phyloP scores from a whole-genome alignment of 768 basidiomycete species.

The Tulasnella sp. region DNA sequence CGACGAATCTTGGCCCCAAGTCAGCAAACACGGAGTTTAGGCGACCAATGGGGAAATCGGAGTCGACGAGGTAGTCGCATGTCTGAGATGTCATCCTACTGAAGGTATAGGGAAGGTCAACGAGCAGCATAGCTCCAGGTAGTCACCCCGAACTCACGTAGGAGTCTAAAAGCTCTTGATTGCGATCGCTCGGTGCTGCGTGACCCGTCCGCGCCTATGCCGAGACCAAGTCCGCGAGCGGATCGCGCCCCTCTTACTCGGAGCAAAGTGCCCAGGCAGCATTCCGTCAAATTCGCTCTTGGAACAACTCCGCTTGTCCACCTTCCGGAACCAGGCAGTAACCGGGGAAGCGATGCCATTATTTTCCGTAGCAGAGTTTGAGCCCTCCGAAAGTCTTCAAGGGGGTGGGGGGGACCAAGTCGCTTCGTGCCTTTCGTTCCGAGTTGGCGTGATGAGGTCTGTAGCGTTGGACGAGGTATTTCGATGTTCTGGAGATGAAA shows the following conservation, averaged over 20 bases:
- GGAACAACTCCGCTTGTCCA: constrained; percentile 74
- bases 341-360: constrained; percentile 95
- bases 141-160: constrained; percentile 62
- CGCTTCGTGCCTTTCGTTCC: constrained; percentile 48
- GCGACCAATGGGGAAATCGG: constrained; percentile 75
- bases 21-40: not conserved
- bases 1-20: constrained; percentile 79
- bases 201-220: constrained; percentile 63
- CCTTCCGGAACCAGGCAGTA: constrained; percentile 86
- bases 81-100: constrained; percentile 63
- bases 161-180: constrained; percentile 72
- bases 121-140: too few relatives aligned
- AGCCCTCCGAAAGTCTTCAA: constrained; percentile 67
- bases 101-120: constrained; percentile 11
- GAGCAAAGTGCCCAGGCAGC: too few relatives aligned
- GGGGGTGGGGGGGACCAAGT: constrained; percentile 64
- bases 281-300: too few relatives aligned
- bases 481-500: constrained; percentile 65
- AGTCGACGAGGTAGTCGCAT: constrained; percentile 91
- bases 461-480: constrained; percentile 71
- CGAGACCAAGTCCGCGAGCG: constrained; percentile 58
- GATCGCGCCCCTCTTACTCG: constrained; percentile 46
- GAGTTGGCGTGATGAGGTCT: constrained; percentile 53
- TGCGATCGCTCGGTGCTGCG: constrained; percentile 80
- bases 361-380: constrained; percentile 84